Percentiles rank a stretch among this genome's conserved stretches.
Conservation (phyloP, 2,329 filamentous ascomycete species). For the Nemania sp. region DNA sequence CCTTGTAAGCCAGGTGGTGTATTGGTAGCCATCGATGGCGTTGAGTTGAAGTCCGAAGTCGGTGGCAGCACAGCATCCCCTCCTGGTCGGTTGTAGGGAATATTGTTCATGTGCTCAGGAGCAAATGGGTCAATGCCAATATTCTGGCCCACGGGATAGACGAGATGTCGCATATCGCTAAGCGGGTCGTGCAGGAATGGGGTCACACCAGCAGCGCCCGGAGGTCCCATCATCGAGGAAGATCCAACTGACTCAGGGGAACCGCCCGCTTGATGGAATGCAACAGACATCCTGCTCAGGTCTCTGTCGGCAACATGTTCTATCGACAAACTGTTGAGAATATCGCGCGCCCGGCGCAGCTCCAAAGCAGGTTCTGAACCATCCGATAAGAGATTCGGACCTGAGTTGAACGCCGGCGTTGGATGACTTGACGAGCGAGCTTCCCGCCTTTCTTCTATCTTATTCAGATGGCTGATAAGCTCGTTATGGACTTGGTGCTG, state of each 20-base stretch:
- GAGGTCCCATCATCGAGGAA: conserved; percentile 62
- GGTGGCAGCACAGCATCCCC: conserved; percentile 50
- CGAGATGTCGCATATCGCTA: conserved; percentile 66
- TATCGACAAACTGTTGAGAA: conserved; percentile 57
- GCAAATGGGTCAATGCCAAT: conserved; percentile 95
- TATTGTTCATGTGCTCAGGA: conserved; percentile 91
- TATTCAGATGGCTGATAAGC: conserved; percentile 60
- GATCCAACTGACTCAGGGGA: conserved; percentile 58
- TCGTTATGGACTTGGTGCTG: conserved; percentile 63
- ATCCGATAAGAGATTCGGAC: conserved; percentile 49
- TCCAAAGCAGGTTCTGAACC: conserved; percentile 53
- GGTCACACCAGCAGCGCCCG: conserved; percentile 45
- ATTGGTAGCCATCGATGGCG: conserved; percentile 43
- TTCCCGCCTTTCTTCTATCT: conserved; percentile 50
- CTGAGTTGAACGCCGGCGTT: conserved; percentile 46
- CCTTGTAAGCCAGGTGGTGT: conserved; percentile 39
- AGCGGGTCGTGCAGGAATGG: conserved; percentile 57
- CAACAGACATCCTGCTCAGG: conserved; percentile 57
- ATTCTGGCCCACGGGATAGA: conserved; percentile 89
- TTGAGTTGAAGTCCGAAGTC: conserved; percentile 44
- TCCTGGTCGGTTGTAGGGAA: conserved; percentile 80
- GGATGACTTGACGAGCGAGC: conserved; percentile 47
- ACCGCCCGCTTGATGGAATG: conserved; percentile 56
- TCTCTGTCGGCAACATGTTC: conserved; percentile 59
- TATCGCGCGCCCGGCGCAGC: conserved; percentile 60